Evolutionary conservation across 1,139 yeast genomes (phyloP).

Genomic region (Nematodospora anomalae): DNA sequence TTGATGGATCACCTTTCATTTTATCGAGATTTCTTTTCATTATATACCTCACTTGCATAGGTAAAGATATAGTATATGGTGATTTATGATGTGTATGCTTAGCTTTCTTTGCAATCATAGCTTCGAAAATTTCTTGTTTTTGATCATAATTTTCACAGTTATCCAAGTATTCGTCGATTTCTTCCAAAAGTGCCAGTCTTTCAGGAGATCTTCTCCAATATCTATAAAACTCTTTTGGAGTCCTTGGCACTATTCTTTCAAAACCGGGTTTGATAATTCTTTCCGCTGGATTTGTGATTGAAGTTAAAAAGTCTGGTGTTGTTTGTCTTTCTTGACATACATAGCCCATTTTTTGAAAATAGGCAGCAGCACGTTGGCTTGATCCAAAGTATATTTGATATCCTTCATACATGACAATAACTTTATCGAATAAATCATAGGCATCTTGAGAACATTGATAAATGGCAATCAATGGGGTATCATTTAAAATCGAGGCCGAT

Average conservation of each 20-base stretch:
- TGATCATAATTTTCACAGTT: conserved; percentile 18
- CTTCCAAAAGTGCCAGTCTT: conserved; percentile 15
- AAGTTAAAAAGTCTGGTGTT: conserved; percentile 52
- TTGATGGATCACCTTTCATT: conserved; percentile 63
- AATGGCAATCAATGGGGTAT: conserved; percentile 71
- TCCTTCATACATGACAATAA: conserved; percentile 55
- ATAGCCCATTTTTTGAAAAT: conserved; percentile 50
- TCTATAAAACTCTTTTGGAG: conserved; percentile 25
- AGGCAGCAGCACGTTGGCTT: conserved; percentile 44
- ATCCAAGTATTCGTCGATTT: conserved; percentile 20
- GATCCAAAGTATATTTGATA: conserved; percentile 56
- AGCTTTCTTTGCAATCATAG: conserved; percentile 61
- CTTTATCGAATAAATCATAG: conserved; percentile 69
- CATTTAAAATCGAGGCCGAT: conserved; percentile 56
- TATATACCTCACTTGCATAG: conserved; percentile 63
- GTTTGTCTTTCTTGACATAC: conserved; percentile 74
- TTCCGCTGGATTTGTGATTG: conserved; percentile 69
- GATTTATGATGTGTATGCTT: conserved; percentile 52
- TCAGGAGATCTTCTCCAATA: conserved; percentile 27
- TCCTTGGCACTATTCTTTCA: conserved; percentile 26
- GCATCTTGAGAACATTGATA: conserved; percentile 48
- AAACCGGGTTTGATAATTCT: conserved; percentile 54
- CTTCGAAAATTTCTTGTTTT: conserved; percentile 29
- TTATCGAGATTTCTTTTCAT: conserved; percentile 64
- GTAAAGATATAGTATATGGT: conserved; percentile 65